Percentiles rank a stretch among this genome's conserved stretches.
These are phyloP conservation scores for Zangia roseola DNA, from an alignment of 768 basidiomycete species.

Conservation along the genomic window DNA sequence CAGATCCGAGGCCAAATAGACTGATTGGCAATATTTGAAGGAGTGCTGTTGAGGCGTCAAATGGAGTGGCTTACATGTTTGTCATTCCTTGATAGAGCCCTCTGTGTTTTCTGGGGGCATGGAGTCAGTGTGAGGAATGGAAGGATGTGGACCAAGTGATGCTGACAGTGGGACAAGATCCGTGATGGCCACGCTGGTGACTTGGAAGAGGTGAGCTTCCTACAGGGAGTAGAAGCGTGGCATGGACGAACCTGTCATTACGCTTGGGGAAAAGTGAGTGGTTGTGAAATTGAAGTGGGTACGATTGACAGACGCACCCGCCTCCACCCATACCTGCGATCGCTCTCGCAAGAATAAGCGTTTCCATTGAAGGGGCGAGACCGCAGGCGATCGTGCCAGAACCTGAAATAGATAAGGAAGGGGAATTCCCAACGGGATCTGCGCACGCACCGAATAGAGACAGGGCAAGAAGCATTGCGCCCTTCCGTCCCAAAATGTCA, in stretches of 20 bases:
- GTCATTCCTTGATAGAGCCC: slow-evolving; percentile 91
- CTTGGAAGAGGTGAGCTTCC: slow-evolving; percentile 40
- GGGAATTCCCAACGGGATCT: slow-evolving; percentile 12
- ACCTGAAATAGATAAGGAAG: slow-evolving; percentile 42
- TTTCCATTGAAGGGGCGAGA: slow-evolving; percentile 80
- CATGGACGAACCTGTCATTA: slow-evolving; percentile 70
- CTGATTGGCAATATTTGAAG: slow-evolving; percentile 37
- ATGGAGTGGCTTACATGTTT: slow-evolving; percentile 60
- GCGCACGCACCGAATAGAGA: slow-evolving; percentile 69
- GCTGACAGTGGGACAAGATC: slow-evolving; percentile 88
- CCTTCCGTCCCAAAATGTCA: slow-evolving; percentile 82
- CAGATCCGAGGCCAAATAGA: slow-evolving; percentile 81
- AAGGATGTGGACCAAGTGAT: not conserved
- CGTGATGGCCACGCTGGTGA: slow-evolving; percentile 78
- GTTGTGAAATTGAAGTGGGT: not conserved
- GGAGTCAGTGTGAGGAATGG: slow-evolving; percentile 1
- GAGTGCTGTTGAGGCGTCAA: not conserved
- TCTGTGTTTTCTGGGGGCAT: slow-evolving; percentile 62
- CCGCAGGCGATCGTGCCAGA: slow-evolving; percentile 86
- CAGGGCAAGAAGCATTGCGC: slow-evolving; percentile 83
- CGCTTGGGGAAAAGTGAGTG: slow-evolving; percentile 43
- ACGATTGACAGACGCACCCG: slow-evolving; percentile 52
- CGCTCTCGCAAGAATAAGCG: slow-evolving; percentile 76
- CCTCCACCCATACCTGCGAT: slow-evolving; percentile 93
- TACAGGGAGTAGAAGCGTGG: slow-evolving; percentile 3